Percentiles rank a stretch among this genome's conserved stretches.
These are phyloP conservation scores for Coemansia sp. DNA, from an alignment of 192 early-diverging fungal genomes.

Conservation along the genomic window DNA sequence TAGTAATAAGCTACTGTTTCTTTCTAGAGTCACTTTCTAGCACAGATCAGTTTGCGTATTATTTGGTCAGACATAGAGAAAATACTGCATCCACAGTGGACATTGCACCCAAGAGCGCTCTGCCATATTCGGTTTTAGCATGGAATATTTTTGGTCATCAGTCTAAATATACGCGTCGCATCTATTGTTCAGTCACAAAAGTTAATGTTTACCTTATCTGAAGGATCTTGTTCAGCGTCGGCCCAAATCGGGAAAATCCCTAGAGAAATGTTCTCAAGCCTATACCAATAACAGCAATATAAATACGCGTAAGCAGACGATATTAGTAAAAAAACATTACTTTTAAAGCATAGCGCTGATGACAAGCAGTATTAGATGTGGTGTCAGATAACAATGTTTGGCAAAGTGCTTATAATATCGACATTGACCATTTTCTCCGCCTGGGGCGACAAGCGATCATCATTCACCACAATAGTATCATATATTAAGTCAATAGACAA, in stretches of 20 bases:
- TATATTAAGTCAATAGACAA: background rate
- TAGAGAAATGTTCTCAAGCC: no score
- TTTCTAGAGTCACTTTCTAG: background rate
- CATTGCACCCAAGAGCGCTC: slow-evolving; percentile 7
- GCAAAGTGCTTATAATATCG: slow-evolving; percentile 32
- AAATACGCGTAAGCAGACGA: no score
- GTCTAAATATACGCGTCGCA: background rate
- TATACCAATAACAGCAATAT: no score
- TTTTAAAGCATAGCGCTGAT: background rate
- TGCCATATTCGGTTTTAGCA: slow-evolving; percentile 42
- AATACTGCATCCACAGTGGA: slow-evolving; percentile 25
- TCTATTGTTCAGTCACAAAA: background rate
- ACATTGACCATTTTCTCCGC: slow-evolving; percentile 48
- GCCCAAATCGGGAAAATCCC: no score
- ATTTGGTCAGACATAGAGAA: slow-evolving; percentile 18
- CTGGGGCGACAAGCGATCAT: slow-evolving; percentile 54
- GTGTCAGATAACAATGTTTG: slow-evolving; percentile 8
- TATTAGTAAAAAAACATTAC: no score
- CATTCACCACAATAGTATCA: slow-evolving; percentile 14
- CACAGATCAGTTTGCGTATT: background rate
- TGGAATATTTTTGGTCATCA: slow-evolving; percentile 50
- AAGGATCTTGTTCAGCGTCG: no score
- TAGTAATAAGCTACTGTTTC: background rate
- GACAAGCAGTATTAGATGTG: background rate
- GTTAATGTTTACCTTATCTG: slow-evolving; percentile 11